Conservation (phyloP, 2,329 filamentous ascomycete species). For the Monilinia polystroma region DNA sequence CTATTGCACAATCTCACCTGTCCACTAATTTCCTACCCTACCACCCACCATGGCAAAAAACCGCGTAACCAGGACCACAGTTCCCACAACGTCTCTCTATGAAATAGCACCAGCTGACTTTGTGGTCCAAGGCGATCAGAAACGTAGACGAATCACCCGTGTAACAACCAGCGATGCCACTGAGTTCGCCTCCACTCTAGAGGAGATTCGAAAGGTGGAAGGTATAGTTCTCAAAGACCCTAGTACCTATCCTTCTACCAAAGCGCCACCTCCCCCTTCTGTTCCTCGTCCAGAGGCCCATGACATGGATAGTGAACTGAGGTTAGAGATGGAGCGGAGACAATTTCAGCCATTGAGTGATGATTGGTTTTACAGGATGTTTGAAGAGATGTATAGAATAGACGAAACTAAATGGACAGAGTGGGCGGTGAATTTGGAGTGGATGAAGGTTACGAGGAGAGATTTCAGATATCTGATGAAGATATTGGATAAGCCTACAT, state of each 20-base stretch:
- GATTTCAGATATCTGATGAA: slow-evolving; percentile 4
- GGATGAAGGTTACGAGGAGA: not conserved
- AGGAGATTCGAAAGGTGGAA: not conserved
- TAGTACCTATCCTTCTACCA: not conserved
- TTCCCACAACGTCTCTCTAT: not conserved
- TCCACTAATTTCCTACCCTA: too few relatives aligned
- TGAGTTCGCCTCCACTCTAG: not conserved
- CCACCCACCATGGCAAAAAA: not conserved
- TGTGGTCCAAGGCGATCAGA: not conserved
- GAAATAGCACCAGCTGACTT: not conserved
- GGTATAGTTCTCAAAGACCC: not conserved
- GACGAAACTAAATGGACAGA: not conserved
- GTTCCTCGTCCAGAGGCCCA: not conserved
- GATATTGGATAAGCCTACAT: fast-evolving
- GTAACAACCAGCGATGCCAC: not conserved
- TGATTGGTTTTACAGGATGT: slow-evolving; percentile 4
- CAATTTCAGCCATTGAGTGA: not conserved
- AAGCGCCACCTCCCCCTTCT: not conserved
- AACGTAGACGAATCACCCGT: not conserved
- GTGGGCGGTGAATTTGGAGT: slow-evolving; percentile 11
- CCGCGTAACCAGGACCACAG: not conserved
- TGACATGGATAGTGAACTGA: not conserved
- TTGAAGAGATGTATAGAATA: slow-evolving; percentile 4
- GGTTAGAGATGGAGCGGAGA: not conserved
- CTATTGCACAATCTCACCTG: not conserved